phyloP scores from a whole-genome alignment of 2,329 filamentous ascomycete species.

The Dactylellina leptospora region DNA sequence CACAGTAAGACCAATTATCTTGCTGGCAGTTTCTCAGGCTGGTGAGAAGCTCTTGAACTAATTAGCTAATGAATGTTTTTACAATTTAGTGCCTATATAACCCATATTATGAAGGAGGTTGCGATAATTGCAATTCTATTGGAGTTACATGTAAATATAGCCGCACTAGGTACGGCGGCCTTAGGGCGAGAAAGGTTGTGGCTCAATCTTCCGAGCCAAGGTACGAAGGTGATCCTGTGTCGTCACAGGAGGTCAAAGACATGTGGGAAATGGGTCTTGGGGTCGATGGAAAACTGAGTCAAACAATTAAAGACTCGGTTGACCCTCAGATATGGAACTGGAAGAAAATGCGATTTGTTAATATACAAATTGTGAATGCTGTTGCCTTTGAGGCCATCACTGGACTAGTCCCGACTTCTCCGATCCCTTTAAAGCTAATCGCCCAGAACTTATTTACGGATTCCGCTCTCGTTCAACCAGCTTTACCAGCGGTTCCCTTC shows the following conservation, averaged over 20 bases:
- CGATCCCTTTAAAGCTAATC: not conserved
- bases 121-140: not conserved
- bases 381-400: conserved; percentile 9
- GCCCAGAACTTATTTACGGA: not conserved
- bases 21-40: too few relatives aligned
- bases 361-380: conserved; percentile 15
- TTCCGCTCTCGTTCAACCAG: not conserved
- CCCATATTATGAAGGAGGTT: not conserved
- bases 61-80: not conserved
- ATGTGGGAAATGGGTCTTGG: conserved; percentile 3
- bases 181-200: too few relatives aligned
- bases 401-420: not conserved
- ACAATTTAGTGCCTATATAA: not conserved
- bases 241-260: not conserved
- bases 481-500: not conserved
- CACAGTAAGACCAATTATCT: too few relatives aligned
- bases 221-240: not conserved
- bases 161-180: too few relatives aligned
- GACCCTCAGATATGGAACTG: conserved; percentile 7
- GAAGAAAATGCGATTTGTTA: conserved; percentile 1
- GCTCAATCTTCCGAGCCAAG: too few relatives aligned
- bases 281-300: not conserved
- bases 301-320: not conserved
- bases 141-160: not conserved
- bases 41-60: too few relatives aligned